phyloP scores from a whole-genome alignment of 768 basidiomycete species.

The Russula earlei region DNA sequence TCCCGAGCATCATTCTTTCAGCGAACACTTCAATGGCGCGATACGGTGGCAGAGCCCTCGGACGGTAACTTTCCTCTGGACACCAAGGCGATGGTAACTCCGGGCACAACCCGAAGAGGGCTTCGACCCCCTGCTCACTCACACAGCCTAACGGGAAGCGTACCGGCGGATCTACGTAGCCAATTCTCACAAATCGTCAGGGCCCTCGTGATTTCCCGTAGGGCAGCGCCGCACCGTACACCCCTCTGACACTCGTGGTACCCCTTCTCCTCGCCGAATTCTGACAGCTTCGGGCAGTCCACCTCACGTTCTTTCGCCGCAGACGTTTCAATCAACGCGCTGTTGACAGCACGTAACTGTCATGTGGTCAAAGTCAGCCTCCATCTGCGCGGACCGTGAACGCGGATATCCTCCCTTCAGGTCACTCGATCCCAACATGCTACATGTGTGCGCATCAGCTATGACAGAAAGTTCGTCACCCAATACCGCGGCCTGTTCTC shows the following conservation, averaged over 20 bases:
- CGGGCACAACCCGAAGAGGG: constrained; percentile 5
- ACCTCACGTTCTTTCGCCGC: constrained; percentile 14
- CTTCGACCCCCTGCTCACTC: neutral
- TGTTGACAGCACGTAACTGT: constrained; percentile 14
- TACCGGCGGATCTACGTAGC: constrained; percentile 17
- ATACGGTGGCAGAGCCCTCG: constrained; percentile 3
- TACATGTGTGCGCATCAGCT: neutral
- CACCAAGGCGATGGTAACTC: constrained; percentile 16
- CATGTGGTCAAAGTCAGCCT: constrained; percentile 6
- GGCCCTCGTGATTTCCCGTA: constrained; percentile 14
- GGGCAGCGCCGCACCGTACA: too few relatives aligned
- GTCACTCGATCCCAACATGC: constrained; percentile 9
- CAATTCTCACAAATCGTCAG: constrained; percentile 10
- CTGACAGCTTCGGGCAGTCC: constrained; percentile 16
- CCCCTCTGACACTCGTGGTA: constrained; percentile 12
- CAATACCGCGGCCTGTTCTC: neutral
- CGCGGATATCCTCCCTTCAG: neutral
- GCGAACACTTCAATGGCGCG: constrained; percentile 13
- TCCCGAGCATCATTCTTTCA: constrained; percentile 9
- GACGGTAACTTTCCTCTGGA: constrained; percentile 10
- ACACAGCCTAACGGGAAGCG: constrained; percentile 11
- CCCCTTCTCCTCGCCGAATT: constrained; percentile 1
- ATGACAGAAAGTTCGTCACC: neutral
- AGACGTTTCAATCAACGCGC: constrained; percentile 13
- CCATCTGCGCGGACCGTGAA: neutral